These are phyloP conservation scores for Neurospora sp. DNA, from an alignment of 495 filamentous ascomycete species.

Conservation along the genomic window DNA sequence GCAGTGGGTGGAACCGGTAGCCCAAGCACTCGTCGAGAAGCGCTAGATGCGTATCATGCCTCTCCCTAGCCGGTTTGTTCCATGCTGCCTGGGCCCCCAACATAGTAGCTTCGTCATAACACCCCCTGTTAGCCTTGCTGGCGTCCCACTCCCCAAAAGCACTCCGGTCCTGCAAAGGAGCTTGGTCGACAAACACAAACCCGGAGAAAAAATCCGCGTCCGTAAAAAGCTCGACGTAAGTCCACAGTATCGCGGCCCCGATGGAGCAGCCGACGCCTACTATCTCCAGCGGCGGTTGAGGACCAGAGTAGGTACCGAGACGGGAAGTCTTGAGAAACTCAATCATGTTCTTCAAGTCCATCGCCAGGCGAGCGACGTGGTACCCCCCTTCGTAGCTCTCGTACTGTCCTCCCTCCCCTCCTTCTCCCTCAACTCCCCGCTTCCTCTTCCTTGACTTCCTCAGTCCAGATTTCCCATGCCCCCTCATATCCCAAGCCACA, in stretches of 20 bases:
- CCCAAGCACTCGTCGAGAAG: slow-evolving; percentile 32
- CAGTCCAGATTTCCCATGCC: slow-evolving; percentile 29
- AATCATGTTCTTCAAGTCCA: slow-evolving; percentile 19
- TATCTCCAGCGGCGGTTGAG: slow-evolving; percentile 2
- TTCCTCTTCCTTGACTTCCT: neutral
- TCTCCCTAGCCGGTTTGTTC: slow-evolving; percentile 4
- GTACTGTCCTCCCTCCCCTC: neutral
- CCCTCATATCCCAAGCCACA: slow-evolving; percentile 34
- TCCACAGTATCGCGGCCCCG: slow-evolving; percentile 37
- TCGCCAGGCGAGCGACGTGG: slow-evolving; percentile 35
- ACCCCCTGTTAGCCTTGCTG: slow-evolving; percentile 22
- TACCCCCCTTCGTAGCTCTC: slow-evolving; percentile 23
- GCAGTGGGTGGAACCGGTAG: slow-evolving; percentile 20
- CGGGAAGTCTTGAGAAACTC: slow-evolving; percentile 19
- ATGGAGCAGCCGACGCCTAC: slow-evolving; percentile 34
- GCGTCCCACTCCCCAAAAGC: neutral
- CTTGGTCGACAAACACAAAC: slow-evolving; percentile 37
- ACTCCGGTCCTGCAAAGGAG: slow-evolving; percentile 31
- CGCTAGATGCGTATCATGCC: slow-evolving; percentile 13
- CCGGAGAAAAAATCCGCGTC: slow-evolving; percentile 21
- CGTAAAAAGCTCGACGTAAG: slow-evolving; percentile 32
- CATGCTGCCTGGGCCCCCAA: slow-evolving; percentile 26
- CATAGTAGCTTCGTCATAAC: slow-evolving; percentile 29
- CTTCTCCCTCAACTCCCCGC: neutral
- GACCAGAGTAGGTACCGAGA: slow-evolving; percentile 2